Percentiles rank a stretch among this genome's conserved stretches.
phyloP scores from a whole-genome alignment of 225 moss, liverwort and hornwort species.

The Neckera pumila region DNA sequence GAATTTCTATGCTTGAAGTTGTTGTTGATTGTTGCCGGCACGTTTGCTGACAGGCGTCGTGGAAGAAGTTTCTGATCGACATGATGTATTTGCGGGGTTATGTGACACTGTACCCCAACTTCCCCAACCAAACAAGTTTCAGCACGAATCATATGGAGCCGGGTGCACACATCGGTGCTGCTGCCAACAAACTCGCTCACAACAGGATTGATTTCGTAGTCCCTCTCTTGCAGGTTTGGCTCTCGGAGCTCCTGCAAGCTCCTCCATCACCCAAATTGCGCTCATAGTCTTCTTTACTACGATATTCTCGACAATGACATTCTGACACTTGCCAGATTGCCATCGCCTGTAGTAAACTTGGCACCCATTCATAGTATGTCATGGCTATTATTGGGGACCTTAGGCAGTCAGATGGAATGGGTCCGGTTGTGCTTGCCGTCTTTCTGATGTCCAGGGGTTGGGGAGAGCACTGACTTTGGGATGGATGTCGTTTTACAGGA shows the following conservation, averaged over 20 bases:
- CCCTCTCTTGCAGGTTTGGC: constrained; percentile 54
- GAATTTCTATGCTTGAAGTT: neutral
- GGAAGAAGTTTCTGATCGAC: constrained; percentile 97
- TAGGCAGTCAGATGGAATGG: neutral
- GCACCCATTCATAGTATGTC: neutral
- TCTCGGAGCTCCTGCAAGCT: neutral
- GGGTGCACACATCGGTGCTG: constrained; percentile 69
- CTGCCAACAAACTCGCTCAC: constrained; percentile 54
- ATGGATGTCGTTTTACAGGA: neutral
- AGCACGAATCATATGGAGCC: constrained; percentile 94
- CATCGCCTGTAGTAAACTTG: neutral
- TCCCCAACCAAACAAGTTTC: constrained; percentile 86
- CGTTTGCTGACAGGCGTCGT: constrained; percentile 52
- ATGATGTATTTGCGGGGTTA: constrained; percentile 92
- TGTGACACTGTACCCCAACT: constrained; percentile 90
- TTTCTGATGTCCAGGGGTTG: neutral
- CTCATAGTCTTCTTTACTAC: neutral
- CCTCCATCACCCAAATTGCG: neutral
- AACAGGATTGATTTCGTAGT: constrained; percentile 65
- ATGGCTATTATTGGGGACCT: neutral
- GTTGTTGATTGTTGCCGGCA: neutral
- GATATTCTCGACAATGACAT: neutral
- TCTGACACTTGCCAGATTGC: neutral
- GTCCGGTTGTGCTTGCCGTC: neutral
- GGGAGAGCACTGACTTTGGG: neutral